Percentiles rank a stretch among this genome's conserved stretches.
phyloP scores from a whole-genome alignment of 345 rosid genomes.

The Syzygium aromaticum region DNA sequence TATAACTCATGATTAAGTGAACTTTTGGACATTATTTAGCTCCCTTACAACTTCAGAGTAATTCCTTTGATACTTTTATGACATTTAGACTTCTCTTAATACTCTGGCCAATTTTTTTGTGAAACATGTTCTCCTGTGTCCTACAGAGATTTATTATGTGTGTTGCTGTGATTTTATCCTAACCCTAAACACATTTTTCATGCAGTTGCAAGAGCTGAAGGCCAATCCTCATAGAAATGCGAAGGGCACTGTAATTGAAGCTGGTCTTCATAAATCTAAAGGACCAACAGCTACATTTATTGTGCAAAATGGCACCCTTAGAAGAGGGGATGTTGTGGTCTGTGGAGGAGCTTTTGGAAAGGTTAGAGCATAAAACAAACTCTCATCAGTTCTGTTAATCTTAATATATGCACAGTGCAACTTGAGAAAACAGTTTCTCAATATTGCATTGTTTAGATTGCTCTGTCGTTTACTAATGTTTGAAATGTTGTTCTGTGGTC shows the following conservation, averaged over 20 bases:
- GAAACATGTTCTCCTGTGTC: not conserved
- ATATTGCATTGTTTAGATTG: not conserved
- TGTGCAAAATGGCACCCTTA: constrained; percentile 92
- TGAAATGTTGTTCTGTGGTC: constrained; percentile 1
- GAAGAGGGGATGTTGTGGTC: constrained; percentile 80
- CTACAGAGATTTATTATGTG: not conserved
- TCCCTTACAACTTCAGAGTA: not conserved
- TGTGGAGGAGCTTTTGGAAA: constrained; percentile 98
- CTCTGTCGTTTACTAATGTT: not conserved
- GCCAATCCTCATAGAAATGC: constrained; percentile 97
- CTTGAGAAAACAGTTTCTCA: not conserved
- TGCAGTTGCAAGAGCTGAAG: constrained; percentile 88
- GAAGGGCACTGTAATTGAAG: constrained; percentile 90
- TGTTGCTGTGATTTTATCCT: not conserved
- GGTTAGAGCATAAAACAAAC: constrained; percentile 34
- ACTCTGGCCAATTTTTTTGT: not conserved
- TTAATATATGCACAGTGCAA: not conserved
- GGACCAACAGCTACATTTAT: constrained; percentile 90
- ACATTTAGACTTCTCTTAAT: not conserved
- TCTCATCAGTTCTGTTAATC: not conserved
- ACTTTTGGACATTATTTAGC: not conserved
- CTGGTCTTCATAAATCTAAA: constrained; percentile 87
- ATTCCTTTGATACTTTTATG: not conserved
- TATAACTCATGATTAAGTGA: not conserved
- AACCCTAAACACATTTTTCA: constrained; percentile 14